phyloP scores from a whole-genome alignment of 495 filamentous ascomycete species.

The Mytilinidion resinicola region DNA sequence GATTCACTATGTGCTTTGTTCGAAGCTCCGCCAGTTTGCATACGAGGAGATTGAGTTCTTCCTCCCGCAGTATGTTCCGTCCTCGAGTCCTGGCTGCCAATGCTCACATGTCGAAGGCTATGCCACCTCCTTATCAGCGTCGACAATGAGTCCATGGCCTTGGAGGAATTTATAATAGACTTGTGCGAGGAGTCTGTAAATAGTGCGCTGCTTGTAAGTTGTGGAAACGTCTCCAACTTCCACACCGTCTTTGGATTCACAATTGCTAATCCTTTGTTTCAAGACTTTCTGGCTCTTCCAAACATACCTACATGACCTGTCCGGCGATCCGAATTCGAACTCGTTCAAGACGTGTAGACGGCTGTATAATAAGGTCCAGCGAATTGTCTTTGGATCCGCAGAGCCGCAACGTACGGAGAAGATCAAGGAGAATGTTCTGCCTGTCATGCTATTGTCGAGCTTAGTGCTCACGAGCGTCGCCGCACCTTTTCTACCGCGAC shows the following conservation, averaged over 20 bases:
- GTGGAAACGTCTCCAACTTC: too few relatives aligned
- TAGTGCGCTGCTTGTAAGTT: conserved; percentile 62
- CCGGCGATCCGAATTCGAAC: conserved; percentile 58
- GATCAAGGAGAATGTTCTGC: conserved; percentile 68
- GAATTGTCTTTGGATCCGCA: conserved; percentile 65
- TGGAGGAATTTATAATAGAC: conserved; percentile 75
- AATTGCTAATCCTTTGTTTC: conserved; percentile 7
- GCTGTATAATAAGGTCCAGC: conserved; percentile 74
- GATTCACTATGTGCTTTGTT: conserved; percentile 73
- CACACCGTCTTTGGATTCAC: too few relatives aligned
- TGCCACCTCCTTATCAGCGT: conserved; percentile 73
- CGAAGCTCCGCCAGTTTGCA: conserved; percentile 70
- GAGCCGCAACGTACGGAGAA: conserved; percentile 57
- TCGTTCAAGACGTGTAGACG: conserved; percentile 66
- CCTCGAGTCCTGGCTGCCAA: not conserved
- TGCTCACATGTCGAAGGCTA: conserved; percentile 38
- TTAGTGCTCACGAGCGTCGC: conserved; percentile 60
- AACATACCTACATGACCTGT: conserved; percentile 70
- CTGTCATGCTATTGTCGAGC: conserved; percentile 64
- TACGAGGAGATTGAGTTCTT: conserved; percentile 84
- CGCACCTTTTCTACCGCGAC: conserved; percentile 40
- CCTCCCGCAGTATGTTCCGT: conserved; percentile 50
- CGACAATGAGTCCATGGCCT: conserved; percentile 76
- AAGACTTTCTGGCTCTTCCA: conserved; percentile 82
- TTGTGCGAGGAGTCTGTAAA: conserved; percentile 74